Base-by-base conservation (phyloP, 768 basidiomycete genomes). In the Tubosaeta brunneosetosa region DNA sequence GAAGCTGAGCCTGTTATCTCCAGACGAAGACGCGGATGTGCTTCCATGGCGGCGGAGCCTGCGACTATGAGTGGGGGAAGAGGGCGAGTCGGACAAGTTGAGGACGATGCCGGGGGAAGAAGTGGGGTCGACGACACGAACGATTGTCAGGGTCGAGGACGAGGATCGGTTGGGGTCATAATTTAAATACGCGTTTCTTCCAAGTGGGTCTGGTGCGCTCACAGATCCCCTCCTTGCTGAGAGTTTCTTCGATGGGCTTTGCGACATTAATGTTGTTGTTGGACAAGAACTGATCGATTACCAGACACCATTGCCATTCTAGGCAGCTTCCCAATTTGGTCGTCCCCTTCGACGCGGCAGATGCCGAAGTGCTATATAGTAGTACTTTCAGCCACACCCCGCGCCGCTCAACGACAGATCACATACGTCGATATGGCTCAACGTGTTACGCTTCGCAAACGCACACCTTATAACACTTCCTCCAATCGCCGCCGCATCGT, bases 391-490 rank as follows among this genome's bases (percentile, higher is more conserved):
- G 63, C 63, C 63, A 64, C 63, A 61, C 19, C 27, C 14, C 0
- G 11, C 1, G 25, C 5, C 3, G 11, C 11, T 22, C 22, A 22
- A 22, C 22, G 6, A n/a, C 19, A 25, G 31, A 41, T 31, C 48
- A 51, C 29, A 19, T 27, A 43, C 52, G 26, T 55, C 55, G 49
- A 65, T 46, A 75, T 97, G 95, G 93, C 92, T 75, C 95, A 98
- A 85, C 93, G 97, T 71, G 94, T 99, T 67, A 97, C 94, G 66
- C 92, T 99, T 78, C 89, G 97, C 79, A 99, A 97, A 77, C 92
- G 97, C 71, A 86, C 87, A 62, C 85, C 93, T 19, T 97, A 99
- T 83, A 97, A 97, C 85, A 98, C 97, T 74, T 85, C 86, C 65
- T 98, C 95, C 53, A 94, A 88, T 83, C 85, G 92, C 70, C 82